Conservation (phyloP, 73 alveolate genomes). For the Stentor coeruleus region DNA sequence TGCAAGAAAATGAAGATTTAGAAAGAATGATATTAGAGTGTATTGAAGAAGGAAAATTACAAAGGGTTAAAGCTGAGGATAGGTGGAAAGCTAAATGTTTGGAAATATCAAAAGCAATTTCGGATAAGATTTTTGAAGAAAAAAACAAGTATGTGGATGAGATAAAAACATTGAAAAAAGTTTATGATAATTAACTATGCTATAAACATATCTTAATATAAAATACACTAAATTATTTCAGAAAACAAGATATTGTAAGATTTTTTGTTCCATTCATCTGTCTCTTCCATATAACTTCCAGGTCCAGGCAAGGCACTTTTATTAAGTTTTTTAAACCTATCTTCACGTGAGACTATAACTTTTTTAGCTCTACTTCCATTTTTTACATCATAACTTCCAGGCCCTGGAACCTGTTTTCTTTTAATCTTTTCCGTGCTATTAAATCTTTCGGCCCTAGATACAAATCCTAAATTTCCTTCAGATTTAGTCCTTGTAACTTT, state of each 20-base stretch:
- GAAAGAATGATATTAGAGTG: neutral
- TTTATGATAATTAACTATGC: too few relatives aligned
- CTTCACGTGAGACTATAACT: slow-evolving; percentile 9
- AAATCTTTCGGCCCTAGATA: slow-evolving; percentile 41
- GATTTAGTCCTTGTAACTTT: neutral
- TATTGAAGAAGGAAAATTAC: neutral
- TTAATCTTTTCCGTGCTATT: slow-evolving; percentile 22
- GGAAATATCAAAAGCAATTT: neutral
- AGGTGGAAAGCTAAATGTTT: neutral
- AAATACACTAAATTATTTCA: too few relatives aligned
- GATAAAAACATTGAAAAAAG: too few relatives aligned
- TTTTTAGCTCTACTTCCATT: slow-evolving; percentile 16
- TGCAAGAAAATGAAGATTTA: neutral
- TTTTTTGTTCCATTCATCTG: slow-evolving; percentile 31
- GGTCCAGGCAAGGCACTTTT: slow-evolving; percentile 42
- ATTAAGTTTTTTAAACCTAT: slow-evolving; percentile 35
- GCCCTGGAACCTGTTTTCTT: slow-evolving; percentile 36
- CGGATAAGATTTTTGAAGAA: neutral
- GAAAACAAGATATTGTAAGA: slow-evolving; percentile 42
- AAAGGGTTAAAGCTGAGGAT: neutral
- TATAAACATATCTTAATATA: too few relatives aligned
- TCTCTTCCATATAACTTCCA: slow-evolving; percentile 36
- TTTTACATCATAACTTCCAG: slow-evolving; percentile 35
- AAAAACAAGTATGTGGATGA: too few relatives aligned
- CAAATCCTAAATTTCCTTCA: slow-evolving; percentile 25